Conservation (phyloP, 2,329 filamentous ascomycete species). For the Sporothrix globosa region DNA sequence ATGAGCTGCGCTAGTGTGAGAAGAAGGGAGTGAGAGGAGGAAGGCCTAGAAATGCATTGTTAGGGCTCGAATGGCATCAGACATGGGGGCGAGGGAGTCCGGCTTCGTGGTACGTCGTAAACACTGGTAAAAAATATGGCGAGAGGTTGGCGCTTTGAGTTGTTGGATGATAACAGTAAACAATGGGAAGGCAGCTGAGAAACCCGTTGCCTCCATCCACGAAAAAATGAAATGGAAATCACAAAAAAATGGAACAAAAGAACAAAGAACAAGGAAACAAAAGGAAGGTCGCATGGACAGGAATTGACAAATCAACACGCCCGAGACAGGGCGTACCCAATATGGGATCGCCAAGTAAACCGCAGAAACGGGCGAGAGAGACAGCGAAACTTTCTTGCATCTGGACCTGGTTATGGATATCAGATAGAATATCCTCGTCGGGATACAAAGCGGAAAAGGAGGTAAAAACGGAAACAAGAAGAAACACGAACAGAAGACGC, state of each 20-base stretch:
- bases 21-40: neutral
- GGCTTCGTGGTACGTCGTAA: neutral
- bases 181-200: neutral
- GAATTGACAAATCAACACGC: neutral
- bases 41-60: neutral
- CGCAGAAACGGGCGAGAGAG: constrained; percentile 13
- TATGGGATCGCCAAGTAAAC: constrained; percentile 21
- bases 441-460: neutral
- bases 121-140: neutral
- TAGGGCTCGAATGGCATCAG: neutral
- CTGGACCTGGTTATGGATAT: neutral
- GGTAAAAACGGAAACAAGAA: neutral
- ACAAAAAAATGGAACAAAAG: constrained; percentile 2
- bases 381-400: neutral
- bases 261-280: neutral
- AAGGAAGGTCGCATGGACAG: neutral
- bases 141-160: neutral
- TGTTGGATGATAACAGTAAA: neutral
- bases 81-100: neutral
- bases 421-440: neutral
- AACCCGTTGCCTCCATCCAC: neutral
- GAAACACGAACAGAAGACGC: constrained; percentile 2
- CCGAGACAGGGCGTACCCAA: neutral
- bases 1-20: constrained; percentile 9
- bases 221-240: neutral